Evolutionary conservation across 805 yeast species (phyloP).

Genomic region (Cyberlindnera maritima): DNA sequence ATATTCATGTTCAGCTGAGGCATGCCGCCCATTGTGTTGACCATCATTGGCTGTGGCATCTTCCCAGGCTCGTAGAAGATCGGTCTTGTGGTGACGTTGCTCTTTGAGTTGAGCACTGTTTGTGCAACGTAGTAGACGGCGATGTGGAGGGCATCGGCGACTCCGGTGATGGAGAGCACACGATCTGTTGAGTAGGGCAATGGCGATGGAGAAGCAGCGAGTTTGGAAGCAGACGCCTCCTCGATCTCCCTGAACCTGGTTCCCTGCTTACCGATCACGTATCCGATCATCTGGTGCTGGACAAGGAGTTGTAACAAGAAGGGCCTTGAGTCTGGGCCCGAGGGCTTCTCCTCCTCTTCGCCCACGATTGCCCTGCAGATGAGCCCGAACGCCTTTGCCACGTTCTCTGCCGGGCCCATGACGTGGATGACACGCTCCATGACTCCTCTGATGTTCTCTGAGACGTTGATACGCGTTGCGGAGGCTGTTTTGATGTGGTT

Average conservation of each 20-base stretch:
- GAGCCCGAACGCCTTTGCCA: slow-evolving; percentile 79
- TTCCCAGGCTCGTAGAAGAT: slow-evolving; percentile 54
- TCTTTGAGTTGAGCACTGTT: slow-evolving; percentile 58
- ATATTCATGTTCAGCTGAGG: background rate
- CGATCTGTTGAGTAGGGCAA: slow-evolving; percentile 79
- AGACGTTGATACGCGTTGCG: slow-evolving; percentile 62
- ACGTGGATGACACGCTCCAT: slow-evolving; percentile 75
- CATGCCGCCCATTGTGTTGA: slow-evolving; percentile 3
- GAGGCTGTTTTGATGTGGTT: slow-evolving; percentile 61
- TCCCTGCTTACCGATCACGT: slow-evolving; percentile 76
- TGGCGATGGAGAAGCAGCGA: slow-evolving; percentile 69
- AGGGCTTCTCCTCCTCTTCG: slow-evolving; percentile 64
- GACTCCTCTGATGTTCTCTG: slow-evolving; percentile 67
- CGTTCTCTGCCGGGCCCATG: slow-evolving; percentile 71
- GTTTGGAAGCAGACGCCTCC: slow-evolving; percentile 72
- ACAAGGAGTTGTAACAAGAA: slow-evolving; percentile 60
- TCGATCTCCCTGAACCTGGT: slow-evolving; percentile 75
- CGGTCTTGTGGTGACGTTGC: slow-evolving; percentile 49
- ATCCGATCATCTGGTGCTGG: slow-evolving; percentile 80
- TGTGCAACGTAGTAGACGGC: slow-evolving; percentile 75
- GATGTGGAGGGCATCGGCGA: slow-evolving; percentile 83
- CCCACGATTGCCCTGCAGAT: slow-evolving; percentile 63
- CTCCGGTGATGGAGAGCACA: slow-evolving; percentile 66
- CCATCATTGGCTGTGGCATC: slow-evolving; percentile 13
- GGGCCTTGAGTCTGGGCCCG: slow-evolving; percentile 50